These are phyloP conservation scores for Neurospora sp. DNA, from an alignment of 495 filamentous ascomycete species.

Conservation along the genomic window DNA sequence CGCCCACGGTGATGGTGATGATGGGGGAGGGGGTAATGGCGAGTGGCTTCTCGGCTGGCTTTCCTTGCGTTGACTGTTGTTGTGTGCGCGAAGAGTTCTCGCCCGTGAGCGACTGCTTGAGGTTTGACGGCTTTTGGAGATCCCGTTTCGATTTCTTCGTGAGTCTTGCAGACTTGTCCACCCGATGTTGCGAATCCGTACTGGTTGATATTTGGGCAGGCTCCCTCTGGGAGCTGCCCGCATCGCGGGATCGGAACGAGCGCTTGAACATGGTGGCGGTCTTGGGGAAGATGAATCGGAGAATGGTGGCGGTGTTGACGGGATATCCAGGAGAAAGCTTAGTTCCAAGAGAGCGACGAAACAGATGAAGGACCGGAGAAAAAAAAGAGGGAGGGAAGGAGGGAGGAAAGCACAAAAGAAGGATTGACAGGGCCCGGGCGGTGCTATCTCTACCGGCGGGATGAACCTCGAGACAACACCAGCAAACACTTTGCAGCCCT, in stretches of 20 bases:
- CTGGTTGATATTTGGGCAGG: constrained; percentile 10
- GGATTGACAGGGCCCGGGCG: constrained; percentile 42
- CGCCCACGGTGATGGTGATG: constrained; percentile 71
- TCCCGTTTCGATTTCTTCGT: constrained; percentile 63
- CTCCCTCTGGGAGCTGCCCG: constrained; percentile 24
- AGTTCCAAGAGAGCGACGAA: constrained; percentile 37
- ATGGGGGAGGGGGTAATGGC: constrained; percentile 53
- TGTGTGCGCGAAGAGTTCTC: constrained; percentile 19
- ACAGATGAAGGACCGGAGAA: constrained; percentile 21
- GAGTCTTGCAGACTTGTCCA: constrained; percentile 67
- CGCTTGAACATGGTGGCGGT: constrained; percentile 69
- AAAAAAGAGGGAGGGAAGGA: constrained; percentile 13
- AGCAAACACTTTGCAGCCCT: constrained; percentile 41
- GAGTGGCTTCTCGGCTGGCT: constrained; percentile 30
- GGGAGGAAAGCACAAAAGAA: constrained; percentile 35
- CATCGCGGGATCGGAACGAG: constrained; percentile 60
- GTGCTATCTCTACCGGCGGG: constrained; percentile 28
- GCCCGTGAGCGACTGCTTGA: constrained; percentile 45
- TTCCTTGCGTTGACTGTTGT: constrained; percentile 29
- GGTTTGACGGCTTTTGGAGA: constrained; percentile 59
- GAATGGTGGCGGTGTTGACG: constrained; percentile 10
- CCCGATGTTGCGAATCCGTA: constrained; percentile 44
- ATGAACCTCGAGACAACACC: constrained; percentile 34
- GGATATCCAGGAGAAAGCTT: neutral
- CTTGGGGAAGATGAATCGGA: constrained; percentile 14